A percentile compares a stretch with the other conserved stretches of the same genome.
Conservation (phyloP, 2,329 filamentous ascomycete species). For the Xylaria sp. region DNA sequence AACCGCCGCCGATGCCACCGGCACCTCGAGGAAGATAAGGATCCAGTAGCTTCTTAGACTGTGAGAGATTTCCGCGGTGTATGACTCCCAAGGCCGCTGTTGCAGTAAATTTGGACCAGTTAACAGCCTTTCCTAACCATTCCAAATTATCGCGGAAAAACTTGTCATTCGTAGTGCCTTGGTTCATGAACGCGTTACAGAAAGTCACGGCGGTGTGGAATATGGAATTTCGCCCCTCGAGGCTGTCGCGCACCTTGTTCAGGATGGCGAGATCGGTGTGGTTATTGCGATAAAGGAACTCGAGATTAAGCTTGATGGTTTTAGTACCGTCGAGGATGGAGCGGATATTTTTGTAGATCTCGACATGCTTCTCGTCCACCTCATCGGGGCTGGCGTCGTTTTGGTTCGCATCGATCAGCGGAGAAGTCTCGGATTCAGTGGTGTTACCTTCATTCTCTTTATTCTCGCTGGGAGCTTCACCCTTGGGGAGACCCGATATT, state of each 20-base stretch:
- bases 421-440: slow-evolving; percentile 58
- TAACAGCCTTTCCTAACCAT: slow-evolving; percentile 97
- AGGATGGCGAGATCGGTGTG: slow-evolving; percentile 90
- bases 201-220: slow-evolving; percentile 98
- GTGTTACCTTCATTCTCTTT: slow-evolving; percentile 63
- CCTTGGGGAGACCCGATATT: slow-evolving; percentile 78
- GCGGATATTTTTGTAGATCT: slow-evolving; percentile 71
- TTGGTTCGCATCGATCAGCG: slow-evolving; percentile 62
- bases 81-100: slow-evolving; percentile 97
- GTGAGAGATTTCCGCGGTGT: slow-evolving; percentile 92
- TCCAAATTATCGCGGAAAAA: slow-evolving; percentile 99
- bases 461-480: slow-evolving; percentile 55
- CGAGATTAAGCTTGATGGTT: slow-evolving; percentile 92
- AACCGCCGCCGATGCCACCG: slow-evolving; percentile 79
- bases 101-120: slow-evolving; percentile 99
- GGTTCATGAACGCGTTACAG: slow-evolving; percentile 99
- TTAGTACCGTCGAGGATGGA: slow-evolving; percentile 86
- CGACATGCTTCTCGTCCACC: slow-evolving; percentile 63
- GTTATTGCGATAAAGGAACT: slow-evolving; percentile 96
- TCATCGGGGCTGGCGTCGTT: slow-evolving; percentile 64
- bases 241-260: slow-evolving; percentile 94
- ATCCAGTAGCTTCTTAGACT: slow-evolving; percentile 91
- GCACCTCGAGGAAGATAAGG: slow-evolving; percentile 85
- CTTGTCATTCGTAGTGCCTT: slow-evolving; percentile 96
- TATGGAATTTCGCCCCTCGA: slow-evolving; percentile 96